Base-by-base conservation (phyloP, 2,329 filamentous ascomycete genomes). In the Pseudocercospora fijiensis region DNA sequence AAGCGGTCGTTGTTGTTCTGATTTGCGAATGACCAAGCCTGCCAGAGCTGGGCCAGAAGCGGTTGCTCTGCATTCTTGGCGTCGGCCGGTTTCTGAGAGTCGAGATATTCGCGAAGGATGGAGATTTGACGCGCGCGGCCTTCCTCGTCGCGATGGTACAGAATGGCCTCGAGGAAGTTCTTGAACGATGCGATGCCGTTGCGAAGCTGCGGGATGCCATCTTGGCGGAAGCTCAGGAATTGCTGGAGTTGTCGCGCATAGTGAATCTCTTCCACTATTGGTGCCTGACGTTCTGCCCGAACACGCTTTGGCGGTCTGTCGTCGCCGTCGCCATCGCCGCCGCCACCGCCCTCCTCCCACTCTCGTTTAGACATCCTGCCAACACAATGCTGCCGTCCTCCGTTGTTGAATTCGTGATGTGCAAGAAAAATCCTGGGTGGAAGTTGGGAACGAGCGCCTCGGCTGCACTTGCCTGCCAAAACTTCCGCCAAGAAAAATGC, bases 21-120 rank as follows among this genome's bases (percentile, higher is more conserved):
- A 28, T 87, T 87, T 3, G 90, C 92, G 79, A 90, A 92, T 55
- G 87, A 88, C 94, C 94, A 98, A 64, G 88, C 92, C 71, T 96
- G 90, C 78, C 96, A 90, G 43, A 98, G 80, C 71, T 96, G 91
- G 1, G 84, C 80, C 28, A 98, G 84, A 70, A 88, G 91, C 24
- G 88, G 81, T 6, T 85, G 81, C 59, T 85, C 82, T 58, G 85
- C 84, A 41, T 87, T 85, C 30, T 80, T 79, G 18, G 76, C 74
- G 57, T 76, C 78, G 65, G 77, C 76, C 18, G 81, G 79, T 64
- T 81, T 83, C 72, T 87, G 84, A 51, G 81, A 79, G 51, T 87
- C 83, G 56, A 95, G 84, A 74, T 89, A 95, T 69, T 90, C 86
- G 67, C 83, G 83, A 30, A 94, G 79, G 58, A 94, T 88, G 41